phyloP scores from a whole-genome alignment of 2,329 filamentous ascomycete genomes.

The Aspergillus sclerotialis region DNA sequence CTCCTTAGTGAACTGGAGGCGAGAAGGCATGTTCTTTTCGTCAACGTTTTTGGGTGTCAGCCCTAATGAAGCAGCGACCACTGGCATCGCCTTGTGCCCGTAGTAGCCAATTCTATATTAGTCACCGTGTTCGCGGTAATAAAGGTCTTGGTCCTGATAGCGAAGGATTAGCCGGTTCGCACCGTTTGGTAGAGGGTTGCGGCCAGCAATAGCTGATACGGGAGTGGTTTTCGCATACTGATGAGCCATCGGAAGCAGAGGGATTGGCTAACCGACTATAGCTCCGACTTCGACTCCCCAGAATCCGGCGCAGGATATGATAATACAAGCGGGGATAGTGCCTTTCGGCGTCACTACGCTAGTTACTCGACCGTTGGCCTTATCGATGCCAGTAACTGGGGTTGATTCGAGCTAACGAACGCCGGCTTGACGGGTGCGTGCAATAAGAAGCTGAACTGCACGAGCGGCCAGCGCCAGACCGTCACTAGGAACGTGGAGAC shows the following conservation, averaged over 20 bases:
- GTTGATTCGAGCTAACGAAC: slow-evolving; percentile 53
- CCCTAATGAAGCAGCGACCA: slow-evolving; percentile 50
- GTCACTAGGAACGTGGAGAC: slow-evolving; percentile 54
- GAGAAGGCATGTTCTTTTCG: slow-evolving; percentile 58
- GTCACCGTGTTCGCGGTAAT: slow-evolving; percentile 59
- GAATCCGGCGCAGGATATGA: slow-evolving; percentile 58
- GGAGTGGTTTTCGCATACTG: slow-evolving; percentile 58
- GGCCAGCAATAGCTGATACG: slow-evolving; percentile 38
- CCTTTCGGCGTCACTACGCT: slow-evolving; percentile 48
- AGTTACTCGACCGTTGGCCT: slow-evolving; percentile 44
- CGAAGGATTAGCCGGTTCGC: slow-evolving; percentile 53
- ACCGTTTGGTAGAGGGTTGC: slow-evolving; percentile 41
- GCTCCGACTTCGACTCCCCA: slow-evolving; percentile 60
- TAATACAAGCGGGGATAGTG: slow-evolving; percentile 50
- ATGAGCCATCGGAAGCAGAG: slow-evolving; percentile 55
- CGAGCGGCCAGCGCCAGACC: slow-evolving; percentile 55
- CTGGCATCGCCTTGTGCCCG: slow-evolving; percentile 55
- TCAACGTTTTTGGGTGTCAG: slow-evolving; percentile 47
- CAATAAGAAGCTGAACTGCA: slow-evolving; percentile 56
- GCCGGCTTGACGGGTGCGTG: slow-evolving; percentile 50
- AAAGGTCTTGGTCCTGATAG: slow-evolving; percentile 58
- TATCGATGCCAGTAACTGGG: slow-evolving; percentile 52
- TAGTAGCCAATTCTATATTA: slow-evolving; percentile 59
- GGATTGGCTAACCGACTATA: slow-evolving; percentile 53
- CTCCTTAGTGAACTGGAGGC: slow-evolving; percentile 51